Evolutionary conservation across 1,139 yeast genomes (phyloP), one percentile per base, ranked within the genome.

Genomic region (Sugiyamaella japonica): DNA sequence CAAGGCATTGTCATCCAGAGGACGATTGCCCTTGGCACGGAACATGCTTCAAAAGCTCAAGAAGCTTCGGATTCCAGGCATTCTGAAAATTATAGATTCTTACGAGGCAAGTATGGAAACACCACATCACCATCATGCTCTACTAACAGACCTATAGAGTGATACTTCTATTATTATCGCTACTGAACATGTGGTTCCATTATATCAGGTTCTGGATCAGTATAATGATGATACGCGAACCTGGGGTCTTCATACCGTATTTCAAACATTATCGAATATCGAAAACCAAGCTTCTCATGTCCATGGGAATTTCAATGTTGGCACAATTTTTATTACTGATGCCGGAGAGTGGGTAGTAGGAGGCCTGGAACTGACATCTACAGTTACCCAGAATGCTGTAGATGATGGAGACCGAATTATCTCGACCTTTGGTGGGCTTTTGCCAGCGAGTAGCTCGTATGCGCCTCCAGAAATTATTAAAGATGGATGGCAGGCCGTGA

Each of bases 291-390:
- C 88, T 16, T 72, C 77, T 20, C 81, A 85, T 29, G 73, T 86
- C 2, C 86, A 88, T 63, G 93, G 91, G 1, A 82, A 83, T 57
- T 64, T 90, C 38, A 76, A 80, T 58, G 63, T 73, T 29, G 76
- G 79, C 41, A 80, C 88, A 0, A 77, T 91, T 0, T 89, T 72
- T 68, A 83, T 89, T 12, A 86, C 80, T 54, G 79, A 76, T 20
- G 67, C 76, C 40, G 96, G 97, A 7, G 96, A 88, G 64, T 89
- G 96, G 95, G 86, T 84, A 56, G 68, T 91, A 25, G 87, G 88
- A 60, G 97, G 97, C 1, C 82, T 90, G 63, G 98, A 91, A 68
- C 70, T 87, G 3, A 76, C 86, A 15, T 53, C 56, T 4, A 48
- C 45, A 8, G 48, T 53, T 8, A 23, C 37, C 8, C 43, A 45